A percentile compares a stretch with the other conserved stretches of the same genome.
Conservation (phyloP, 108 stramenopile species). For the Cyclotella cryptica region DNA sequence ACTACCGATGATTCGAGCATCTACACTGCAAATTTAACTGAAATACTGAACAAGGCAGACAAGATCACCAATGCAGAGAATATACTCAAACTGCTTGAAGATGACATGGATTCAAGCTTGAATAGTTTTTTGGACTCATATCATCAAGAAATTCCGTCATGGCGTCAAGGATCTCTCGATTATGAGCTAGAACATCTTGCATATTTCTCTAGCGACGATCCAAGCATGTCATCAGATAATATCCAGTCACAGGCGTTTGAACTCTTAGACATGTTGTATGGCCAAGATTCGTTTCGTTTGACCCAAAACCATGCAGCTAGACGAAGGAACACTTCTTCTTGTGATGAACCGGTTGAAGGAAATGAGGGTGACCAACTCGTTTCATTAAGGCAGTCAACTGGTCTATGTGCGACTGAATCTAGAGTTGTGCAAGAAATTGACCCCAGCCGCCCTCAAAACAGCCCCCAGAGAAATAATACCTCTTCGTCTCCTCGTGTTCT, state of each 20-base stretch:
- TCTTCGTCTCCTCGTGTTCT: too few relatives aligned
- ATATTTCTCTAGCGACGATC: neutral
- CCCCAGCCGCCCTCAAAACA: too few relatives aligned
- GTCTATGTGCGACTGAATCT: too few relatives aligned
- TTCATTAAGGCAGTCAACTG: too few relatives aligned
- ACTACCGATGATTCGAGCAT: neutral
- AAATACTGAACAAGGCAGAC: neutral
- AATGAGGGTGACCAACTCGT: too few relatives aligned
- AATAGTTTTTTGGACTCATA: neutral
- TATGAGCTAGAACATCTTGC: neutral
- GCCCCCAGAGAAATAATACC: too few relatives aligned
- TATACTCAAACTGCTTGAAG: neutral
- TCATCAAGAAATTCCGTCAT: neutral
- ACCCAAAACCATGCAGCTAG: too few relatives aligned
- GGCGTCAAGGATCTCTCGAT: too few relatives aligned
- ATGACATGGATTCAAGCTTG: neutral
- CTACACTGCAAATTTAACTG: neutral
- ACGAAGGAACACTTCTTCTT: too few relatives aligned
- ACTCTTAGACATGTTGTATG: neutral
- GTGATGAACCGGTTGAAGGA: too few relatives aligned
- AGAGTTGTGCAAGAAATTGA: too few relatives aligned
- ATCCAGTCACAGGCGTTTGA: neutral
- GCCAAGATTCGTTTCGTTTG: neutral
- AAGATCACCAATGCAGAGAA: neutral
- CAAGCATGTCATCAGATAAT: too few relatives aligned